A percentile compares a stretch with the other conserved stretches of the same genome.
phyloP scores from a whole-genome alignment of 768 basidiomycete species.

The Cystofilobasidium macerans region DNA sequence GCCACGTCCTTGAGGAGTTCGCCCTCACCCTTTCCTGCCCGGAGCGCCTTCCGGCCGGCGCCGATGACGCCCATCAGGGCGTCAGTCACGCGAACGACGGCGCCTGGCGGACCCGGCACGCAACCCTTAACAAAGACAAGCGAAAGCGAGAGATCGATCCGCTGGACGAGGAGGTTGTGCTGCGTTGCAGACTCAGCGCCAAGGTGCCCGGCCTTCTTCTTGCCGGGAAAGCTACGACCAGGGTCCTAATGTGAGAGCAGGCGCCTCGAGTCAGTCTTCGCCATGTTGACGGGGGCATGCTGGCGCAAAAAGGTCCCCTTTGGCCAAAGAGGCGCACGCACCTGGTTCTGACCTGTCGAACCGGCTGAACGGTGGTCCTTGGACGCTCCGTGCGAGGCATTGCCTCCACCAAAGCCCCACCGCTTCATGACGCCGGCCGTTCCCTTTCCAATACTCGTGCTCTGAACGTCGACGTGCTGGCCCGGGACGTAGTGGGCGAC shows the following conservation, averaged over 20 bases:
- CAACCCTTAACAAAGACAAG: slow-evolving; percentile 84
- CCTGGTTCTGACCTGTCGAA: slow-evolving; percentile 90
- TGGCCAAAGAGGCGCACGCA: slow-evolving; percentile 36
- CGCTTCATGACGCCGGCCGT: slow-evolving; percentile 96
- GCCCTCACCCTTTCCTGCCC: slow-evolving; percentile 41
- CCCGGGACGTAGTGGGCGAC: slow-evolving; percentile 95
- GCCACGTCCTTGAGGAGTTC: slow-evolving; percentile 49
- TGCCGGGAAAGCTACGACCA: slow-evolving; percentile 89
- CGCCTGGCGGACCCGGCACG: slow-evolving; percentile 79
- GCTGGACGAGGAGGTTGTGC: slow-evolving; percentile 79
- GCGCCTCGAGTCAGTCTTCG: neutral
- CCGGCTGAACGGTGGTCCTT: slow-evolving; percentile 85
- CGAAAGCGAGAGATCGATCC: slow-evolving; percentile 74
- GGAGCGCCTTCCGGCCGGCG: slow-evolving; percentile 53
- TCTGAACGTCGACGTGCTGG: slow-evolving; percentile 83
- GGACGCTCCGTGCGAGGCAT: slow-evolving; percentile 92
- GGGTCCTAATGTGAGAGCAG: slow-evolving; percentile 60
- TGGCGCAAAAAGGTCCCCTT: neutral
- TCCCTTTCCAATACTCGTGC: slow-evolving; percentile 91
- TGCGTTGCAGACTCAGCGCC: slow-evolving; percentile 69
- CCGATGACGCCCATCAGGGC: slow-evolving; percentile 75
- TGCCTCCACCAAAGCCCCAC: slow-evolving; percentile 81
- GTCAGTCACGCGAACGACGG: slow-evolving; percentile 73
- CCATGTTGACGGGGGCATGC: neutral
- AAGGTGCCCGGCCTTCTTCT: slow-evolving; percentile 95